Evolutionary conservation across 2,329 filamentous ascomycete genomes (phyloP).

Genomic region (Penicillium brasilianum): DNA sequence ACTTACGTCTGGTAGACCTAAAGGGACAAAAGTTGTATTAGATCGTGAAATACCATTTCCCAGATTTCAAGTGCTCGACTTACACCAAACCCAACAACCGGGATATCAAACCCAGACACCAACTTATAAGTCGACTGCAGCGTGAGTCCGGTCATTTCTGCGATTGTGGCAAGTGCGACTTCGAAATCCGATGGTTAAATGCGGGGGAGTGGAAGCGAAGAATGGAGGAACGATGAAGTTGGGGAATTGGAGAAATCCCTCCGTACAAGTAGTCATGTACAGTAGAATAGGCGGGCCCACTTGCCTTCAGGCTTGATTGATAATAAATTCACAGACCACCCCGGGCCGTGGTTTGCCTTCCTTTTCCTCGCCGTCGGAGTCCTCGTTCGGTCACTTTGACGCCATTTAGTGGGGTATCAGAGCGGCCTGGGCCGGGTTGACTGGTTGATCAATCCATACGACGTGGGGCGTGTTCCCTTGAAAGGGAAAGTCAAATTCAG

Average conservation of each 20-base stretch:
- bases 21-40: conserved; percentile 16
- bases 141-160: conserved; percentile 34
- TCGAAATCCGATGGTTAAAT: background rate
- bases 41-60: background rate
- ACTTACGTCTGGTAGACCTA: conserved; percentile 49
- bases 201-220: background rate
- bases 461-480: background rate
- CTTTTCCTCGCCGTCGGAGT: background rate
- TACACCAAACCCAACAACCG: conserved; percentile 50
- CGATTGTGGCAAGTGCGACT: background rate
- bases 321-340: conserved; percentile 21
- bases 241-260: background rate
- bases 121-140: conserved; percentile 46
- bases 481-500: background rate
- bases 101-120: conserved; percentile 48
- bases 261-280: background rate
- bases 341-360: conserved; percentile 21
- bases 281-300: background rate
- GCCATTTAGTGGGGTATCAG: conserved; percentile 16
- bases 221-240: background rate
- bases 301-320: conserved; percentile 12
- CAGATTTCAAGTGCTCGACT: conserved; percentile 20
- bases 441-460: conserved; percentile 18
- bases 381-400: conserved; percentile 9
- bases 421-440: conserved; percentile 10